Conservation (phyloP, 1,284 basidiomycete genomes). For the Crucibulum parvulum region DNA sequence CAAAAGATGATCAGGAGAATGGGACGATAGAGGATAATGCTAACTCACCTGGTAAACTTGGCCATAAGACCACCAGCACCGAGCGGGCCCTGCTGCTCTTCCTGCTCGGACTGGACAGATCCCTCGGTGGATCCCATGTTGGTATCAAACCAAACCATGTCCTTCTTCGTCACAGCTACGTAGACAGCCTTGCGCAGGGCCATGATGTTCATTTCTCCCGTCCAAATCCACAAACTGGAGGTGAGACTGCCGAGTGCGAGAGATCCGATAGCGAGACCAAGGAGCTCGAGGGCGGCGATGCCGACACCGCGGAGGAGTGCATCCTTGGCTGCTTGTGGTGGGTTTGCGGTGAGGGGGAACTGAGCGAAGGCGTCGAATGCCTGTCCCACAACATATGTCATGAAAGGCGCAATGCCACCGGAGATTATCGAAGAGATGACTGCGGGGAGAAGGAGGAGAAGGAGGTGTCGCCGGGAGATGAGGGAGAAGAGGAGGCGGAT, state of each 20-base stretch:
- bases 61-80: conserved; percentile 95
- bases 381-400: conserved; percentile 90
- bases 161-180: conserved; percentile 70
- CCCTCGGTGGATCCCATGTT: conserved; percentile 76
- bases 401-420: conserved; percentile 88
- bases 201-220: conserved; percentile 84
- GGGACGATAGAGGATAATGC: not conserved
- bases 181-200: conserved; percentile 78
- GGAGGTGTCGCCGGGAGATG: conserved; percentile 59
- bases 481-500: conserved; percentile 70
- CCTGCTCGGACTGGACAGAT: conserved; percentile 42
- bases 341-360: conserved; percentile 56
- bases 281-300: conserved; percentile 44
- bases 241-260: conserved; percentile 80
- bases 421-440: conserved; percentile 70
- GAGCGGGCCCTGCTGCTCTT: conserved; percentile 53
- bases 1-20: conserved; percentile 6
- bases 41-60: conserved; percentile 84
- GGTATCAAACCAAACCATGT: conserved; percentile 89
- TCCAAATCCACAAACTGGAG: conserved; percentile 84
- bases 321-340: conserved; percentile 54
- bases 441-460: conserved; percentile 77
- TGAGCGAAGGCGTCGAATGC: conserved; percentile 83
- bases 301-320: conserved; percentile 67
- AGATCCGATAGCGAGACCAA: conserved; percentile 75